Base-by-base conservation (phyloP, 805 yeast genomes). In the Saturnispora galanensis region DNA sequence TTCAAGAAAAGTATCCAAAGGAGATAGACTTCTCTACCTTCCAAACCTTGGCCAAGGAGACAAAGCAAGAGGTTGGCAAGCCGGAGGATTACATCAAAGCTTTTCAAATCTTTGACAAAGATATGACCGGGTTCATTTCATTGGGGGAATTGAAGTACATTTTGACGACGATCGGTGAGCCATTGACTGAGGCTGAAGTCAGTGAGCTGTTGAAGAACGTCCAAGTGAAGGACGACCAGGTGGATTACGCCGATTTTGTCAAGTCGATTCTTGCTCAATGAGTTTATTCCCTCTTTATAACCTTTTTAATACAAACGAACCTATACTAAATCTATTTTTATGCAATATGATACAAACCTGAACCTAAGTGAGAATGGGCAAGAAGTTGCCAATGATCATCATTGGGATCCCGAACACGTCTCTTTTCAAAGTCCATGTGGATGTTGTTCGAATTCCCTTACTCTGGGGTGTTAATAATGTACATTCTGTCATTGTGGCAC, bases 61-160 rank as follows among this genome's bases (percentile, higher is more conserved):
- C 94, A 0, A 86, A 84, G 74, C 82, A 83, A 65, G 79, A 87
- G 35, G 74, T 85, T 48, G 96, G 96, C 11, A 84, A 84, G 56
- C 88, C 94, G 35, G 86, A 81, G 65, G 98, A 93, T 64, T 93
- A 90, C 65, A 78, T 93, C 59, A 85, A 90, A 60, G 93, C 90
- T 0, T 93, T 93, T 77, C 97, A 93, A 69, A 97, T 93, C 5
- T 93, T 93, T 56, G 99, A 93, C 69, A 93, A 90, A 69, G 95
- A 88, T 53, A 78, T 83, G 52, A 84, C 96, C 15, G 99, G 99
- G 5, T 85, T 81, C 67, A 93, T 93, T 55, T 95, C 97, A 35
- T 95, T 93, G 38, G 99, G 99, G 47, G 97, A 93, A 67, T 75
- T 93, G 57, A 79, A 95, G 63, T 93, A 93, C 67, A 88, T 93